Percentiles rank a stretch among this genome's conserved stretches.
These are phyloP conservation scores for Yamadazyma diospyri DNA, from an alignment of 1,139 yeast species.

Conservation along the genomic window DNA sequence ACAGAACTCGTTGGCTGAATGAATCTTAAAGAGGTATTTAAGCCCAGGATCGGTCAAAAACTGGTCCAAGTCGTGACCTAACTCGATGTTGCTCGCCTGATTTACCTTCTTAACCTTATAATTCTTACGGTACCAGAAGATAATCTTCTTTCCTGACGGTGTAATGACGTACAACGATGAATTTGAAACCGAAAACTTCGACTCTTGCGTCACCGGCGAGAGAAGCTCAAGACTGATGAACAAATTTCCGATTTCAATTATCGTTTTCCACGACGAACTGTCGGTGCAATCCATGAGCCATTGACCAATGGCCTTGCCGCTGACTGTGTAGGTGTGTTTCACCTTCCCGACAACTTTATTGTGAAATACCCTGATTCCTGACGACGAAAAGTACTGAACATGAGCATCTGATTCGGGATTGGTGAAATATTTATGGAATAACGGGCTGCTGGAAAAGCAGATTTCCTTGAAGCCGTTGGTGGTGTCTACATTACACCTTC, in stretches of 20 bases:
- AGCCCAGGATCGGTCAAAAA: constrained; percentile 77
- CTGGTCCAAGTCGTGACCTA: constrained; percentile 19
- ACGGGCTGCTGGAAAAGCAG: constrained; percentile 49
- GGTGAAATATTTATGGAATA: constrained; percentile 72
- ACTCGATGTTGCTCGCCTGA: neutral
- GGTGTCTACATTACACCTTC: neutral
- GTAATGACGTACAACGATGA: constrained; percentile 21
- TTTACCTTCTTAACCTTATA: neutral
- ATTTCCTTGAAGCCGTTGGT: neutral
- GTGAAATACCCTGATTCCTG: constrained; percentile 61
- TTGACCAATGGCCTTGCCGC: constrained; percentile 78
- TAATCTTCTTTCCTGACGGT: constrained; percentile 17
- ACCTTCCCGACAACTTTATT: constrained; percentile 29
- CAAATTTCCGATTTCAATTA: constrained; percentile 54
- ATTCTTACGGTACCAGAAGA: constrained; percentile 19
- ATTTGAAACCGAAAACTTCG: neutral
- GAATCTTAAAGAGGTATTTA: constrained; percentile 61
- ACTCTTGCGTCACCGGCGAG: constrained; percentile 20
- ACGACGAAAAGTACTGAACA: constrained; percentile 70
- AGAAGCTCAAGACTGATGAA: constrained; percentile 47
- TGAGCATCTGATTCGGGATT: constrained; percentile 88
- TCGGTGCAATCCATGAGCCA: constrained; percentile 93
- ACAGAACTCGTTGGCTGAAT: constrained; percentile 62
- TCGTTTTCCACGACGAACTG: constrained; percentile 56
- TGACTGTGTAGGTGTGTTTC: constrained; percentile 39